Conservation (phyloP, 73 alveolate genomes). For the Stentor roeselii region DNA sequence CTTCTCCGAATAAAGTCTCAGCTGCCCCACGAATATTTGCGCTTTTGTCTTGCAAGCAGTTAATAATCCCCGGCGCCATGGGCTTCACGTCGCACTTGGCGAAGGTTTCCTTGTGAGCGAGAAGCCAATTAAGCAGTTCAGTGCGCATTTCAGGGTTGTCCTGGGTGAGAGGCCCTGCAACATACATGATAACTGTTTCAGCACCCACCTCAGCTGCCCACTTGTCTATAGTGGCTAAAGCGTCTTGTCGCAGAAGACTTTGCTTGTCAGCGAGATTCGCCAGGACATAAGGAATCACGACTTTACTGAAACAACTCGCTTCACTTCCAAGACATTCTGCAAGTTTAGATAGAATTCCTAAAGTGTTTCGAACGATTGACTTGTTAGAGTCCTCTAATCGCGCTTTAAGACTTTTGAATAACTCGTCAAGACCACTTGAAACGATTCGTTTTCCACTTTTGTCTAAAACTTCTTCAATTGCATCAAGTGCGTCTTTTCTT, state of each 20-base stretch:
- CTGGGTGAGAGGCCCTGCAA: constrained; percentile 47
- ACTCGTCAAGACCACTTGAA: constrained; percentile 75
- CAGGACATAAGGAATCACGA: constrained; percentile 62
- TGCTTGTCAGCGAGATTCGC: constrained; percentile 77
- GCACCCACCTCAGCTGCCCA: constrained; percentile 73
- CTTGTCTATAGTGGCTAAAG: constrained; percentile 62
- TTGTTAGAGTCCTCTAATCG: constrained; percentile 83
- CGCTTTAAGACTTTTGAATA: constrained; percentile 53
- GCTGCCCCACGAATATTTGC: constrained; percentile 71
- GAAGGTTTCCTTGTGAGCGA: constrained; percentile 63
- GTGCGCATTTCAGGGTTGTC: constrained; percentile 79
- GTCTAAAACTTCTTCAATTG: constrained; percentile 55
- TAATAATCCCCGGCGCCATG: constrained; percentile 51
- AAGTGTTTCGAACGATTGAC: constrained; percentile 63
- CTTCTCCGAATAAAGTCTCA: constrained; percentile 64
- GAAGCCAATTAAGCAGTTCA: constrained; percentile 69
- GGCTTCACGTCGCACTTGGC: constrained; percentile 52
- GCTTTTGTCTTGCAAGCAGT: constrained; percentile 71
- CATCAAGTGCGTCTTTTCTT: constrained; percentile 72
- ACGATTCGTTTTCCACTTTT: constrained; percentile 71
- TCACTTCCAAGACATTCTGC: constrained; percentile 70
- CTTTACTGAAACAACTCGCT: constrained; percentile 66
- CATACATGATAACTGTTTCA: constrained; percentile 51
- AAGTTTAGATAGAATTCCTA: constrained; percentile 60
- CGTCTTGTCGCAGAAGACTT: constrained; percentile 70